Evolutionary conservation across 2,329 filamentous ascomycete genomes (phyloP), one percentile per base, ranked within the genome.

Genomic region (Pyrenochaeta sp.): DNA sequence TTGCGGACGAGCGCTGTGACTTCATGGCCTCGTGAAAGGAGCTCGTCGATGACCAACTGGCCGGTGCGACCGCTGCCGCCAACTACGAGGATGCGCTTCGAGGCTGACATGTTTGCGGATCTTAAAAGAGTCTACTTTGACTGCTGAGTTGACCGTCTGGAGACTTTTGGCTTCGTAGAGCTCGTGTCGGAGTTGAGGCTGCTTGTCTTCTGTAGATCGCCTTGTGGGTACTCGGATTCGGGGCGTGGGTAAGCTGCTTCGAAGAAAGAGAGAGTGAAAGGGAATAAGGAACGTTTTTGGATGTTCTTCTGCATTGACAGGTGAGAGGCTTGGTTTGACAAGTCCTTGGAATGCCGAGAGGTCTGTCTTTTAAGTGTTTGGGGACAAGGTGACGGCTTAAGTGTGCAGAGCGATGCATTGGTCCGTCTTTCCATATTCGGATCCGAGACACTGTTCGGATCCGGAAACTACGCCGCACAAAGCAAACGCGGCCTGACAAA

Each of bases 51-150:
- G 50, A 81, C 73, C 30, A 83, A 72, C 49, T 75, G 69, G 59
- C 83, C 83, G 49, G 81, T 83, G 54, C 80, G 79, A 42, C 83
- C 83, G 39, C 73, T 81, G 54, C 76, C 83, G 36, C 82, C 82
- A 37, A 84, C 68, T 56, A 84, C 67, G 58, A 85, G 78, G 59
- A 84, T 61, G 45, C 80, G 80, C 78, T 60, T 56, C 19, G 44
- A 50, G 1, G 34, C 19, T 9, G 24, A 9, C 59, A 62, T 65
- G 9, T 36, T 25, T 22, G 42, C 12, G 25, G 24, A 22, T 44
- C 6, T n/a, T 9, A 24, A 27, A 27, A 27, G 22, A 44, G 4
- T 39, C 36, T 27, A 83, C 61, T 44, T 27, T 45, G 51, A 51
- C 32, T 53, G 42, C 39, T 15, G 24, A 8, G 13, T 44, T 28